A percentile compares a stretch with the other conserved stretches of the same genome.
Evolutionary conservation across 805 yeast species (phyloP).

Genomic region (Blastobotrys parvus): DNA sequence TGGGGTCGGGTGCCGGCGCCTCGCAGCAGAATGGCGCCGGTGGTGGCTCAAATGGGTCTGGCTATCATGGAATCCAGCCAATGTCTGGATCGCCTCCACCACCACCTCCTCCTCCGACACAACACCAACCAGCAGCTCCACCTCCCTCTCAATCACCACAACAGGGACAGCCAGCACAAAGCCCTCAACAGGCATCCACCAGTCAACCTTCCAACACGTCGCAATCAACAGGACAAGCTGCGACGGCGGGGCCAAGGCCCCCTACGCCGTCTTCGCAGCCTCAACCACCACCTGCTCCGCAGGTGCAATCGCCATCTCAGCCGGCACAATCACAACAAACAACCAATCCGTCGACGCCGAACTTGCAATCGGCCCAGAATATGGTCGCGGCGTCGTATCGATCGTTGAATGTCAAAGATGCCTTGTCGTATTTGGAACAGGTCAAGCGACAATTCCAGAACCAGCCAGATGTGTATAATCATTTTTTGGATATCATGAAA

Average conservation of each 20-base stretch:
- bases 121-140: background rate
- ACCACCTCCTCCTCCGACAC: conserved; percentile 6
- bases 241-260: background rate
- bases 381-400: conserved; percentile 26
- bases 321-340: conserved; percentile 12
- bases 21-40: no score
- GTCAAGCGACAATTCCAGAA: conserved; percentile 86
- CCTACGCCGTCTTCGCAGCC: conserved; percentile 16
- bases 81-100: conserved; percentile 5
- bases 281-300: conserved; percentile 11
- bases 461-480: conserved; percentile 94
- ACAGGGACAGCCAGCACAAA: background rate
- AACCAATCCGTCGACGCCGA: conserved; percentile 13
- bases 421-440: conserved; percentile 88
- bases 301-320: conserved; percentile 6
- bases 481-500: conserved; percentile 95
- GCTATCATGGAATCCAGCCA: conserved; percentile 7
- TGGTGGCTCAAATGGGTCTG: conserved; percentile 6
- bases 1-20: no score
- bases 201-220: no score
- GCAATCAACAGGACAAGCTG: background rate
- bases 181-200: no score
- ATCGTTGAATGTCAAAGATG: conserved; percentile 93
- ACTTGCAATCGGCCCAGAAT: conserved; percentile 16
- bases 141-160: background rate